These are phyloP conservation scores for Crotalaria pallida DNA, from an alignment of 306 rosid genomes.

Conservation along the genomic window DNA sequence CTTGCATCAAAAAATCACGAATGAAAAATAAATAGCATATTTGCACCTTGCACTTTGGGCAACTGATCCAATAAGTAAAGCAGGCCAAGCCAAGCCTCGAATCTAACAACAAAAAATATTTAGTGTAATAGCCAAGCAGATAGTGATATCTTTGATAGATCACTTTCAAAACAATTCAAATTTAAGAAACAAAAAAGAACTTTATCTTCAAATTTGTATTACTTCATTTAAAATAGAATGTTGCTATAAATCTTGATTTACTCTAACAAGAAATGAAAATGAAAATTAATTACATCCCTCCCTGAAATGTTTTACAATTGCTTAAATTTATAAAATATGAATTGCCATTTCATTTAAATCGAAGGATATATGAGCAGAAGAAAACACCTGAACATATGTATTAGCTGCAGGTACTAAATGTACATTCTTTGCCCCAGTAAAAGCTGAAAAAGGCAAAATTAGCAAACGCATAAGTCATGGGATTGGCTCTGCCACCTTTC, in stretches of 20 bases:
- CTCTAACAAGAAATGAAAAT: not conserved
- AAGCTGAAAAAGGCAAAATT: conserved; percentile 43
- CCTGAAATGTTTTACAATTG: not conserved
- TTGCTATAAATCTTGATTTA: not conserved
- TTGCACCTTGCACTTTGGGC: conserved; percentile 69
- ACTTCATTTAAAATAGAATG: not conserved
- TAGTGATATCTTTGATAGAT: conserved; percentile 3
- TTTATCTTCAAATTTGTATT: not conserved
- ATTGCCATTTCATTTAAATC: not conserved
- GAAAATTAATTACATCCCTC: not conserved
- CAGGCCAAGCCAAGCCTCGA: conserved; percentile 74
- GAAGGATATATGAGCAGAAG: not conserved
- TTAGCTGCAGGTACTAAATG: conserved; percentile 63
- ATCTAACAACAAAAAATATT: conserved; percentile 32
- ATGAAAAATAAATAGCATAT: conserved; percentile 18
- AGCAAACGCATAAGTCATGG: conserved; percentile 29
- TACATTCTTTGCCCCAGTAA: conserved; percentile 53
- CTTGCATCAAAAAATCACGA: conserved; percentile 7
- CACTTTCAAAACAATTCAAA: not conserved
- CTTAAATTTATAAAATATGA: not conserved
- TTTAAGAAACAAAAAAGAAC: not conserved
- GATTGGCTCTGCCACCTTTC: conserved; percentile 6
- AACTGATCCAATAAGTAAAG: conserved; percentile 63
- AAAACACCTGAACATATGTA: conserved; percentile 60
- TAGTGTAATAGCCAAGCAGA: not conserved